phyloP scores from a whole-genome alignment of 164 flowering plant genomes.

The Berberis thunbergii region DNA sequence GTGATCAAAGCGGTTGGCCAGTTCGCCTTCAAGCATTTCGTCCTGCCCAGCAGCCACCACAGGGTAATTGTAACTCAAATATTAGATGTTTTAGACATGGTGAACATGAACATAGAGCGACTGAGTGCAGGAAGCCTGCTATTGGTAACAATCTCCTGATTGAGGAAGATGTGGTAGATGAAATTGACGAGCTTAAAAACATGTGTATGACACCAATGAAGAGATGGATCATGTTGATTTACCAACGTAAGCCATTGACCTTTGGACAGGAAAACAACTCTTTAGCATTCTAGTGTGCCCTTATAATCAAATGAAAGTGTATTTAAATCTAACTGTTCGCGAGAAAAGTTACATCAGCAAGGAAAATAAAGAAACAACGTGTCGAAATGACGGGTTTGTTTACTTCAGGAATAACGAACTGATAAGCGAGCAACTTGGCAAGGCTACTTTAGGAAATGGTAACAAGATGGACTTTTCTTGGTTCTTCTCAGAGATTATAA shows the following conservation, averaged over 20 bases:
- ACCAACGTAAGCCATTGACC: conserved; percentile 62
- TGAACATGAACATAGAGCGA: no score
- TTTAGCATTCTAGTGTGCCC: conserved; percentile 81
- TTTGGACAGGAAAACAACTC: conserved; percentile 96
- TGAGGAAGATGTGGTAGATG: no score
- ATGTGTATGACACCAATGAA: no score
- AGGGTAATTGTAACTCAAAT: no score
- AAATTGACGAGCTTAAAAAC: no score
- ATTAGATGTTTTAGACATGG: no score
- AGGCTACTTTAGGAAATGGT: conserved; percentile 94
- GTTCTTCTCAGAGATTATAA: conserved; percentile 85
- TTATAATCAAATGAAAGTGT: conserved; percentile 64
- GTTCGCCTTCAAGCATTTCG: no score
- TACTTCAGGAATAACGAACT: conserved; percentile 90
- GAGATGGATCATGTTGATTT: no score
- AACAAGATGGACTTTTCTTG: conserved; percentile 87
- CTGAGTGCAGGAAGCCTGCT: no score
- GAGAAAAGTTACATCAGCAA: conserved; percentile 57
- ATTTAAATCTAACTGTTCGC: conserved; percentile 56
- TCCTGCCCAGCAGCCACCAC: no score
- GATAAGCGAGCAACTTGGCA: conserved; percentile 85
- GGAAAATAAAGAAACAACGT: conserved; percentile 51
- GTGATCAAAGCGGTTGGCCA: no score
- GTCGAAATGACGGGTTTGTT: conserved; percentile 91
- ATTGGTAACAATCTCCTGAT: no score